Conservation (phyloP, 495 filamentous ascomycete genomes). For the Neurospora sp. region DNA sequence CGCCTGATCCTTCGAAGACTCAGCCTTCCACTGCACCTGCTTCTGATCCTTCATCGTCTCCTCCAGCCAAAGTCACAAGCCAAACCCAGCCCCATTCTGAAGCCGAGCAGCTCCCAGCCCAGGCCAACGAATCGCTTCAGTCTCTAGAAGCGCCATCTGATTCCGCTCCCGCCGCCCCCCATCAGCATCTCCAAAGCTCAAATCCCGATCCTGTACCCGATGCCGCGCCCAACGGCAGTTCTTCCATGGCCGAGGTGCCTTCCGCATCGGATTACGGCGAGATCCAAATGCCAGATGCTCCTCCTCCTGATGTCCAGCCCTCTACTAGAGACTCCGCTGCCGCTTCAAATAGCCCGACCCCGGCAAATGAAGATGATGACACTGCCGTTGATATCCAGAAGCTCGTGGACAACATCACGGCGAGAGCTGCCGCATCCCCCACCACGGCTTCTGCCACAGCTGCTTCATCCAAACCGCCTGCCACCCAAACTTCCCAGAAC, state of each 20-base stretch:
- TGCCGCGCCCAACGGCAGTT: conserved; percentile 12
- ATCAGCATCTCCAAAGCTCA: neutral
- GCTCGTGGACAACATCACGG: conserved; percentile 42
- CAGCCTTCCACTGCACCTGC: conserved; percentile 16
- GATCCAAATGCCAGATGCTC: conserved; percentile 1
- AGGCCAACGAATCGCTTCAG: conserved; percentile 7
- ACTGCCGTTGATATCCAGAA: conserved; percentile 37
- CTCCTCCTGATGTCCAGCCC: conserved; percentile 8
- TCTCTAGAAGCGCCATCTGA: conserved; percentile 4
- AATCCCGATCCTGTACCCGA: conserved; percentile 1
- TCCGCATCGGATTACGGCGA: conserved; percentile 2
- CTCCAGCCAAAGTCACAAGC: conserved; percentile 1
- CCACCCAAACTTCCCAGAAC: conserved; percentile 21
- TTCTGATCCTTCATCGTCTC: conserved; percentile 12
- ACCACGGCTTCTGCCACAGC: conserved; percentile 13
- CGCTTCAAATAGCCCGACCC: conserved; percentile 10
- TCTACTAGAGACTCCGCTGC: conserved; percentile 16
- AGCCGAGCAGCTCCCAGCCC: neutral
- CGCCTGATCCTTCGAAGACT: conserved; percentile 20
- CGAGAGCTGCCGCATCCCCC: conserved; percentile 26
- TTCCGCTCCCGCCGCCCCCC: neutral
- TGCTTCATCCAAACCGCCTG: conserved; percentile 21
- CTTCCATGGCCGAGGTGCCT: conserved; percentile 4
- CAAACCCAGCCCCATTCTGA: neutral
- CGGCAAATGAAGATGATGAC: conserved; percentile 26